Evolutionary conservation across 768 basidiomycete species (phyloP), one percentile per base, ranked within the genome.

Genomic region (Hemileccinum impolitum): DNA sequence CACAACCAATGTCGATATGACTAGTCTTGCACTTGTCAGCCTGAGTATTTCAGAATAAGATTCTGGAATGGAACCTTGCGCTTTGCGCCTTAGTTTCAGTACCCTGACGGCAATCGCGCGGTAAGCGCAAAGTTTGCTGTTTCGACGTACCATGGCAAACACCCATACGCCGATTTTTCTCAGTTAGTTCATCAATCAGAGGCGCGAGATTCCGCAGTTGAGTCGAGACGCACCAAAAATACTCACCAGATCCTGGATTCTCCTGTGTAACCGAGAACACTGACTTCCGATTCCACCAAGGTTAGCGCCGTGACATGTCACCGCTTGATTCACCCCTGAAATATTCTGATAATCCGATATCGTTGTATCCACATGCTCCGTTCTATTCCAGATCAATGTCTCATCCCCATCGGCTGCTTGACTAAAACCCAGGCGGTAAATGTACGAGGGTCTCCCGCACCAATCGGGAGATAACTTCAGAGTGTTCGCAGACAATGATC

Each of bases 311-410:
- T 39, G 30, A 52, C 26, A 53, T 26, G 28, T 31, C 19, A 23
- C 26, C 41, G 34, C 34, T 48, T 39, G 28, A 38, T 18, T n/a
- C n/a, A 21, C n/a, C 44, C 44, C 47, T 43, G 43, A n/a, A 45
- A 31, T 28, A 28, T 40, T 13, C 17, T n/a, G 12, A 36, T 41
- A 14, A 43, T 45, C 38, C 14, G 44, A 39, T 40, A 41, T 28
- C 26, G 40, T 47, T 32, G 35, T 26, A 39, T 34, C 17, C 35
- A 41, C 43, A 43, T 39, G 50, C 19, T 45, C 57, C 50, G 43
- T 37, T 62, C 54, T 43, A 47, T 45, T 45, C 48, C 51, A 23
- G 50, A 60, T 26, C 4, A 44, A 37, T 36, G 28, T 12, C 11
- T 30, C 15, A 7, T 30, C 17, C 17, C 38, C 12, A 28, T 45